Evolutionary conservation across 345 rosid genomes (phyloP), one percentile per base, ranked within the genome.

Genomic region (Euphorbia pulcherrima): DNA sequence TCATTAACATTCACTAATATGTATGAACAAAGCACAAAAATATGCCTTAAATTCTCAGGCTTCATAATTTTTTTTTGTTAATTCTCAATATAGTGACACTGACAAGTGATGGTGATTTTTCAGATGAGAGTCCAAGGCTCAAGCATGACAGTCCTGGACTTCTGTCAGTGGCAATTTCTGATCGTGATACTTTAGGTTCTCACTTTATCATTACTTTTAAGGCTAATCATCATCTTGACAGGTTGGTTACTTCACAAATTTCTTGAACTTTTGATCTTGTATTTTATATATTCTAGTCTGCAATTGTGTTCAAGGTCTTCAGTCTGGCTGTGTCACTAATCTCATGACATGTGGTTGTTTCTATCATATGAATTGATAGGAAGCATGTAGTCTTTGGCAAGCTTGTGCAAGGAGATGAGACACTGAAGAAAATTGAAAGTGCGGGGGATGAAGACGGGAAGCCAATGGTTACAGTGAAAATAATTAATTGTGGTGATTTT

Each of bases 101-200:
- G 39, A 81, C 41, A 55, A 14, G 17, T 66, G 48, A 23, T 67
- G 74, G 27, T 77, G 67, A 59, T 48, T 23, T 70, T 80, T 68
- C 87, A 94, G 99, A 94, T 69, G 99, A 94, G 77, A 69, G 84
- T 20, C 96, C 99, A 4, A 83, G 71, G 80, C 77, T 89, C 62
- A 91, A 84, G 84, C 97, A 94, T 82, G 90, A 92, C 27, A 85
- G 71, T 67, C 80, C 86, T 27, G 97, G 99, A 68, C 89, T 94
- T 74, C 77, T 94, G 60, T 86, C 97, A 6, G 89, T 92, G 99
- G 33, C 94, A 54, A 74, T 87, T 57, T 76, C 90, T 61, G 87
- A 88, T 69, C 97, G 99, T 50, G 96, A 92, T 77, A 71, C 80
- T 60, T 68, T 88, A 33, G 99, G 99, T 55, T 94, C 99, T 71